Conservation (phyloP, 768 basidiomycete species). For the Suillus lakei region DNA sequence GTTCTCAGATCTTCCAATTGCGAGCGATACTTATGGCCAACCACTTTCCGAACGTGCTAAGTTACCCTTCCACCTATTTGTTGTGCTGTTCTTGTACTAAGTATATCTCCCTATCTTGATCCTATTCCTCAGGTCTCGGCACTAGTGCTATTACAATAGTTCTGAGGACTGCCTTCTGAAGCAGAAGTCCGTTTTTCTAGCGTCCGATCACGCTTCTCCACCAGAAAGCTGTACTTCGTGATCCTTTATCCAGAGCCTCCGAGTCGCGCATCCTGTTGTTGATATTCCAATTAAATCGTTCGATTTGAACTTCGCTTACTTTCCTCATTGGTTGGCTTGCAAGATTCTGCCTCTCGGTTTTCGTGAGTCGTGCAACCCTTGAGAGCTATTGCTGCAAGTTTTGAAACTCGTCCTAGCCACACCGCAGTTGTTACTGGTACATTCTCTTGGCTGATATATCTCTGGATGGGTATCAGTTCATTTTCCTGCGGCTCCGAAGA, state of each 20-base stretch:
- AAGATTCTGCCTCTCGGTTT: background rate
- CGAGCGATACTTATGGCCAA: background rate
- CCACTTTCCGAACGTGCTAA: background rate
- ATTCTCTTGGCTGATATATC: background rate
- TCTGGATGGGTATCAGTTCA: background rate
- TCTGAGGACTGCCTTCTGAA: background rate
- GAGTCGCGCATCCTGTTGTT: background rate
- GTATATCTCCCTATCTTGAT: background rate
- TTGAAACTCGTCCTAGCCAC: background rate
- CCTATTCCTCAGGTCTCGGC: background rate
- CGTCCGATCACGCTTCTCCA: background rate
- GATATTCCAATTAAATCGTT: background rate
- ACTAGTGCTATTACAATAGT: background rate
- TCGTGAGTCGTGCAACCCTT: background rate
- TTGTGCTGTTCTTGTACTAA: background rate
- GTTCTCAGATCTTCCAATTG: background rate
- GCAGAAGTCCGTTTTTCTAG: background rate
- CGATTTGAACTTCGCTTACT: background rate
- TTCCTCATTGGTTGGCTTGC: background rate
- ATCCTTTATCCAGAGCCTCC: background rate
- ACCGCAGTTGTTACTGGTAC: background rate
- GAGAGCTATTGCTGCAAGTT: background rate
- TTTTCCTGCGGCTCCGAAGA: background rate
- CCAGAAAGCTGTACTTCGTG: background rate
- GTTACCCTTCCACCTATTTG: background rate